Conservation (phyloP, 2,329 filamentous ascomycete species). For the Aureobasidium sp. region DNA sequence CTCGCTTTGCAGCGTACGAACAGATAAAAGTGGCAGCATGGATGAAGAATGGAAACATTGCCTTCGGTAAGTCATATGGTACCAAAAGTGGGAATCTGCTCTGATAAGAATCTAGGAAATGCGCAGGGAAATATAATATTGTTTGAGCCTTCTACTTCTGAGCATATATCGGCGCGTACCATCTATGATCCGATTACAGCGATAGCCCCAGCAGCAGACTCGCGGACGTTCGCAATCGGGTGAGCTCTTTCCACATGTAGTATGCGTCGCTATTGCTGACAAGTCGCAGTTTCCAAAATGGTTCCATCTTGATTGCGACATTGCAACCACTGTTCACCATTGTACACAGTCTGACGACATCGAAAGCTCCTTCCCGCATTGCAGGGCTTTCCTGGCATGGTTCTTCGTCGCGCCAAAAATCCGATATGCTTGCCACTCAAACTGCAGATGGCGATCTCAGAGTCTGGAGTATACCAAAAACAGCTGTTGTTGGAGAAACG, state of each 20-base stretch:
- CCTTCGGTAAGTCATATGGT: constrained; percentile 65
- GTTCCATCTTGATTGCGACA: constrained; percentile 82
- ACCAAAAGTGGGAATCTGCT: background rate
- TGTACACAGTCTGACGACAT: constrained; percentile 82
- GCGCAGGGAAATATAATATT: constrained; percentile 86
- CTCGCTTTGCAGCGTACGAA: constrained; percentile 89
- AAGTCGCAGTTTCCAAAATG: constrained; percentile 73
- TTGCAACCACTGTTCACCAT: constrained; percentile 91
- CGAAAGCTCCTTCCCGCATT: constrained; percentile 76
- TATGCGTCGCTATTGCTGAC: constrained; percentile 6
- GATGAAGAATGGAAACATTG: constrained; percentile 96
- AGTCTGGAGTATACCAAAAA: constrained; percentile 94
- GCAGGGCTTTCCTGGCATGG: constrained; percentile 90
- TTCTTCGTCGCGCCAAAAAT: constrained; percentile 90
- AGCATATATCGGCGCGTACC: constrained; percentile 84
- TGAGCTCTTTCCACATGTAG: constrained; percentile 35
- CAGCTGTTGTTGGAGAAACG: constrained; percentile 55
- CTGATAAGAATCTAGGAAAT: constrained; percentile 56
- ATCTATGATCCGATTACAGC: constrained; percentile 95
- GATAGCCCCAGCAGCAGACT: constrained; percentile 80
- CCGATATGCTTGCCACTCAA: constrained; percentile 94
- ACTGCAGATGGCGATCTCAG: constrained; percentile 84
- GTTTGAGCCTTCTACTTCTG: constrained; percentile 87
- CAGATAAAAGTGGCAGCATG: constrained; percentile 77
- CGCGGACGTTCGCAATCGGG: constrained; percentile 93